Conservation (phyloP, 345 rosid genomes). For the Mallotus nudiflorus region DNA sequence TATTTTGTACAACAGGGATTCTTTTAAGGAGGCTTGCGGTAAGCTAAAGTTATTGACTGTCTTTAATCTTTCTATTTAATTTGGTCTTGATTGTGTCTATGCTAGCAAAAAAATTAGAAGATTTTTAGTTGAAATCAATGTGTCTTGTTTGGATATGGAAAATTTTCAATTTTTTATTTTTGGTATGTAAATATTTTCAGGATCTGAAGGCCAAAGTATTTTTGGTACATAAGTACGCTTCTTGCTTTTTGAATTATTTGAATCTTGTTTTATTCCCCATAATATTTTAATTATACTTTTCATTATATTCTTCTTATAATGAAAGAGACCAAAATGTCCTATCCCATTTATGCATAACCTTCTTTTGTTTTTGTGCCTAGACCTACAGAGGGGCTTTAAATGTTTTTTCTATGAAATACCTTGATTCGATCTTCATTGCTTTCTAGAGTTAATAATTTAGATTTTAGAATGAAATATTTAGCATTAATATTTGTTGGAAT, state of each 20-base stretch:
- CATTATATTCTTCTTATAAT: not conserved
- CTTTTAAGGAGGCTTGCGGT: conserved; percentile 85
- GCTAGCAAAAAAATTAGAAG: not conserved
- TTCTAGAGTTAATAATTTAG: not conserved
- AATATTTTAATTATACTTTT: not conserved
- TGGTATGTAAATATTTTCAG: not conserved
- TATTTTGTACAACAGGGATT: conserved; percentile 93
- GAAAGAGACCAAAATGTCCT: not conserved
- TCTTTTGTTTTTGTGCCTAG: not conserved
- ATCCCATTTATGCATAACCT: not conserved
- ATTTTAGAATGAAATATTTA: not conserved
- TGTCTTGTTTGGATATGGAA: no score
- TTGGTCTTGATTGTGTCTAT: not conserved
- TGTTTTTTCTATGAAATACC: not conserved
- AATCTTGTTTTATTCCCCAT: not conserved
- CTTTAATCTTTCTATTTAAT: not conserved
- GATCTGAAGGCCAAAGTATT: not conserved
- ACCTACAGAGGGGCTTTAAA: not conserved
- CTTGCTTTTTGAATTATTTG: not conserved
- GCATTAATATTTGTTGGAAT: not conserved
- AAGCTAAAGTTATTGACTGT: conserved; percentile 20
- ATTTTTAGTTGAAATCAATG: no score
- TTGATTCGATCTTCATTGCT: not conserved
- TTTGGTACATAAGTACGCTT: no score
- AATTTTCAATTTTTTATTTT: no score